A percentile compares a stretch with the other conserved stretches of the same genome.
These are phyloP conservation scores for Camellia granthamiana DNA, from an alignment of 148 eudicot species.

Conservation along the genomic window DNA sequence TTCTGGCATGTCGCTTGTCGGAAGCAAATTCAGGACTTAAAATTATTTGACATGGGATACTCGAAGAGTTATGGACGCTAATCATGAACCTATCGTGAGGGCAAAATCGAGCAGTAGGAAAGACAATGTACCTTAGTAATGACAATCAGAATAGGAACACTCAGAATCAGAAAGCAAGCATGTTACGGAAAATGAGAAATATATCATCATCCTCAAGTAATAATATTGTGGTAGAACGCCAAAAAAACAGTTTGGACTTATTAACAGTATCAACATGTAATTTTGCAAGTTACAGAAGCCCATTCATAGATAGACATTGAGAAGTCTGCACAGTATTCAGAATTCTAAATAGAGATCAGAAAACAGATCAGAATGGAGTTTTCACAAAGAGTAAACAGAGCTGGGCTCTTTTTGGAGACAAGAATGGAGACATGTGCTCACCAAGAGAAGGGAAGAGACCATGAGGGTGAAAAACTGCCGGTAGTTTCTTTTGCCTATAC, in stretches of 20 bases:
- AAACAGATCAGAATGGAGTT: background rate
- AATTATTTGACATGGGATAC: background rate
- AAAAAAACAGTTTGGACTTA: no score
- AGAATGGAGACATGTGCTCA: slow-evolving; percentile 33
- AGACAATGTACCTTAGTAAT: background rate
- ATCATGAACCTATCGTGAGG: slow-evolving; percentile 5
- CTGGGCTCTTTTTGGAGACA: slow-evolving; percentile 1
- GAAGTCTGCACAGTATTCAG: background rate
- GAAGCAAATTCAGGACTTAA: slow-evolving; percentile 7
- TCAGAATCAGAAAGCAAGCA: background rate
- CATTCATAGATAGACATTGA: background rate
- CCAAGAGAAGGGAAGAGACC: slow-evolving; percentile 89
- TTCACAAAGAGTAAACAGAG: background rate
- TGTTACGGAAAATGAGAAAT: background rate
- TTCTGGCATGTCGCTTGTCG: background rate
- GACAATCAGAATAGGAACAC: background rate
- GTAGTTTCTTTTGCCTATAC: slow-evolving; percentile 77
- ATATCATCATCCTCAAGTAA: background rate
- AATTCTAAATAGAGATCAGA: background rate
- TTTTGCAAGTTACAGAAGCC: background rate
- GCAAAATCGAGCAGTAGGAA: background rate
- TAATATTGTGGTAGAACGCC: background rate
- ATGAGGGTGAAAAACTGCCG: slow-evolving; percentile 89
- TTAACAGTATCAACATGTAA: background rate
- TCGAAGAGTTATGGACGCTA: background rate